These are phyloP conservation scores for Codiaeum variegatum DNA, from an alignment of 441 rosid species.

Conservation along the genomic window DNA sequence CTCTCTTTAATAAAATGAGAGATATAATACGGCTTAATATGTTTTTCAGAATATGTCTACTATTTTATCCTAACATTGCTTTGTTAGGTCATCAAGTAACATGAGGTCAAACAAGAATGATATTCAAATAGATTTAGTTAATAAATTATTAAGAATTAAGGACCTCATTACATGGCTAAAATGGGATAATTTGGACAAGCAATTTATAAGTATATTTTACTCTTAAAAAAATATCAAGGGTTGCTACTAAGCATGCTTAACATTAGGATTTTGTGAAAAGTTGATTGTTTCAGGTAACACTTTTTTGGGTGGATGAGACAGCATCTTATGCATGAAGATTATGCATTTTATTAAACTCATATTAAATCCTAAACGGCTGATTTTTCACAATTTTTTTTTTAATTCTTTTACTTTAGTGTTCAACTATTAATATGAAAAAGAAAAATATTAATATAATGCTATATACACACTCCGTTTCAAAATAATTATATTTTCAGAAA, in stretches of 20 bases:
- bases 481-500: too few relatives aligned
- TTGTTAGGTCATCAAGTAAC: slow-evolving; percentile 10
- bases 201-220: neutral
- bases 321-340: slow-evolving; percentile 26
- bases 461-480: too few relatives aligned
- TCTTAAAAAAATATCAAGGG: neutral
- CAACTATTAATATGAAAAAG: slow-evolving; percentile 16
- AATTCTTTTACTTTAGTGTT: neutral
- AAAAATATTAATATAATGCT: too few relatives aligned
- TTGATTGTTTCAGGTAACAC: slow-evolving; percentile 25
- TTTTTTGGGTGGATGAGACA: slow-evolving; percentile 22
- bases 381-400: neutral
- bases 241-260: slow-evolving; percentile 17
- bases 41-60: too few relatives aligned
- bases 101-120: neutral
- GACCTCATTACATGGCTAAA: neutral
- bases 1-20: neutral
- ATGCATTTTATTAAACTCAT: slow-evolving; percentile 21
- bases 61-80: neutral
- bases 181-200: neutral
- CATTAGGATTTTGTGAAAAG: slow-evolving; percentile 12
- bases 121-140: neutral
- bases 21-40: neutral
- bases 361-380: slow-evolving; percentile 19
- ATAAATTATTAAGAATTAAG: neutral